Evolutionary conservation across 148 eudicot species (phyloP).

Genomic region (Chenopodium quinoa): DNA sequence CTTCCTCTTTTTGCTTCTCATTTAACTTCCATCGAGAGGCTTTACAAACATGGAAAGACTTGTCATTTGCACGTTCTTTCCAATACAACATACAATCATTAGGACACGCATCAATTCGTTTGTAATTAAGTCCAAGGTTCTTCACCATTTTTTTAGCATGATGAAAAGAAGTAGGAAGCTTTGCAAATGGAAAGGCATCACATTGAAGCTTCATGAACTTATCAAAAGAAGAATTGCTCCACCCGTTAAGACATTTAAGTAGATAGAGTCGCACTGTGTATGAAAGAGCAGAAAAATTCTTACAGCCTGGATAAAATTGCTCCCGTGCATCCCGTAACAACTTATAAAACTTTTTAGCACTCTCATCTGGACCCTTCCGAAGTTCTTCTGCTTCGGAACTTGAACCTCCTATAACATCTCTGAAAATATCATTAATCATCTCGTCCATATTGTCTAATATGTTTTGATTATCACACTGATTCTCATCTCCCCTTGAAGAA

Average conservation of each 20-base stretch:
- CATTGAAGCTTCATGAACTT: neutral
- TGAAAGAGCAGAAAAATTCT: slow-evolving; percentile 3
- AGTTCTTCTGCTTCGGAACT: neutral
- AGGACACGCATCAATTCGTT: slow-evolving; percentile 4
- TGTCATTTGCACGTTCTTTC: neutral
- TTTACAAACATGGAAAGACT: neutral
- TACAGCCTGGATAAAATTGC: slow-evolving; percentile 5
- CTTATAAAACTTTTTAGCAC: slow-evolving; percentile 13
- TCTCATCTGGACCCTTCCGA: neutral
- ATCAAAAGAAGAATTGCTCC: slow-evolving; percentile 11
- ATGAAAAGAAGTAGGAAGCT: neutral
- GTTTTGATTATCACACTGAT: neutral
- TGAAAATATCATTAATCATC: neutral
- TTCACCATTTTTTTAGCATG: slow-evolving; percentile 11
- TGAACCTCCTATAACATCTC: neutral
- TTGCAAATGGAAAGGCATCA: slow-evolving; percentile 8
- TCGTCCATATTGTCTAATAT: slow-evolving; percentile 5
- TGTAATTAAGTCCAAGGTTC: slow-evolving; percentile 3
- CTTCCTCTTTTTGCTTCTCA: slow-evolving; percentile 7
- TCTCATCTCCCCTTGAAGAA: neutral
- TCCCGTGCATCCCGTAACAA: slow-evolving; percentile 7
- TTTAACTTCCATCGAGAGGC: slow-evolving; percentile 4
- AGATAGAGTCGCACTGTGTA: slow-evolving; percentile 7
- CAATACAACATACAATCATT: slow-evolving; percentile 4
- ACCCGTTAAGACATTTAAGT: slow-evolving; percentile 5